Percentiles rank a stretch among this genome's conserved stretches.
Conservation (phyloP, 73 alveolate genomes). For the Paramecium biaurelia region DNA sequence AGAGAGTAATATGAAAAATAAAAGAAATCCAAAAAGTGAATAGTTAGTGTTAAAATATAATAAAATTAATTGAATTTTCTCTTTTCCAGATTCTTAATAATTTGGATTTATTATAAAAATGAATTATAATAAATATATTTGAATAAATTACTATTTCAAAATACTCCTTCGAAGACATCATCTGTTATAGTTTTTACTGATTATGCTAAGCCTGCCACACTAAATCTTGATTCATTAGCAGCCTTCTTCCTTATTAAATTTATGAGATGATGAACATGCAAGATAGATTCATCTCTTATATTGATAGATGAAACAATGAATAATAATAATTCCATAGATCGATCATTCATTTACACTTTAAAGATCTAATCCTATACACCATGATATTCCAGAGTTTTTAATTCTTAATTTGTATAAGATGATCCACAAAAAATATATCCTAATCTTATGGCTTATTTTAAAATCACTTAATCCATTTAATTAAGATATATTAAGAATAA, state of each 20-base stretch:
- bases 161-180: background rate
- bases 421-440: background rate
- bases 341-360: background rate
- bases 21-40: background rate
- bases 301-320: background rate
- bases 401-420: background rate
- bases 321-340: background rate
- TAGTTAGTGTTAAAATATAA: background rate
- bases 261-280: background rate
- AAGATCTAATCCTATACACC: background rate
- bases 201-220: background rate
- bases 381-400: background rate
- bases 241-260: background rate
- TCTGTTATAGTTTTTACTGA: background rate
- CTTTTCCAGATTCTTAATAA: background rate
- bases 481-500: background rate
- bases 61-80: background rate
- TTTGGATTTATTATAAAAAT: background rate
- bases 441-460: background rate
- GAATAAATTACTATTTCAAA: background rate
- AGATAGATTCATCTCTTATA: background rate
- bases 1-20: constrained; percentile 50
- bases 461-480: background rate
- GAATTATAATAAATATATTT: background rate
- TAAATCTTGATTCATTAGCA: background rate